Base-by-base conservation (phyloP, 805 yeast species). In the Candida jianshihensis region DNA sequence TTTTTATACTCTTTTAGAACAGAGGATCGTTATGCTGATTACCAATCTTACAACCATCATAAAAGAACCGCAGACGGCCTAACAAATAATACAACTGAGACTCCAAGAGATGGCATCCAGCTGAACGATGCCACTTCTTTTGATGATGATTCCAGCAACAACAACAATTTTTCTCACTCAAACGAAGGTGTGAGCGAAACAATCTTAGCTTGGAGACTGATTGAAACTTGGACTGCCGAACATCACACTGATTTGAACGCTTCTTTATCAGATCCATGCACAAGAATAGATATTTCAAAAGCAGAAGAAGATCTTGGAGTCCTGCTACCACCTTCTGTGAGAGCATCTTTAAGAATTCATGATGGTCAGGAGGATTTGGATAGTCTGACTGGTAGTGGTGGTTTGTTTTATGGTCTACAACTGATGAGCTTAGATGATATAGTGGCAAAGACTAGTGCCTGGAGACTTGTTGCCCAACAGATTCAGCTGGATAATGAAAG, bases 341-440 rank as follows among this genome's bases (percentile, higher is more conserved):
- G 83, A 36, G 95, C 88, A 30, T 83, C 90, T 31, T 74, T 73
- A 53, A 73, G 78, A 50, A 61, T 82, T 28, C 96, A 92, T 47
- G 97, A 92, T 53, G 98, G 98, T 35, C 98, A 92, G 63, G 83
- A 81, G 40, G 71, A 71, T 27, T 69, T 82, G 41, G 94, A 88
- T 30, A 74, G 78, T 38, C 78, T 85, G 41, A 71, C 78, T 4
- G 87, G 78, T 19, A 66, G 73, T 19, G 60, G 74, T 21, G 92
- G 98, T 9, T 61, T 92, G 37, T 56, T 92, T 26, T 90, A 78
- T 56, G 95, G 96, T 4, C 64, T 85, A 46, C 77, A 81, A 36
- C 66, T 92, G 41, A 69, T 92, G 73, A 81, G 85, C 17, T 60
- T 90, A 29, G 96, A 89, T 53, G 81, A 80, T 46, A 72, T 89